A percentile compares a stretch with the other conserved stretches of the same genome.
Conservation (phyloP, 306 rosid genomes). For the Nissolia schottii region DNA sequence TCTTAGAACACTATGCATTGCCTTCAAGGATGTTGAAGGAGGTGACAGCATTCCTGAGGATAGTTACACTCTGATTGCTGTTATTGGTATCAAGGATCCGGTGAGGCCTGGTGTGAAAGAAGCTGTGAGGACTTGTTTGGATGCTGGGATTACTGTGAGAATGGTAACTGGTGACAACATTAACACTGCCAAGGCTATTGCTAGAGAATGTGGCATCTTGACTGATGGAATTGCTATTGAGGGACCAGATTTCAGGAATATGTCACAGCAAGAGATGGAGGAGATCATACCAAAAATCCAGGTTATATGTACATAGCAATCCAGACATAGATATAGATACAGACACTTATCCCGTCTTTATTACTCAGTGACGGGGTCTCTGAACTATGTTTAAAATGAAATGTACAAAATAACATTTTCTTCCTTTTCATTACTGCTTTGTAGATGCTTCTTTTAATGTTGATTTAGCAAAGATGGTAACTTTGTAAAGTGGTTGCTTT, state of each 20-base stretch:
- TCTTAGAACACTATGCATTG: slow-evolving; percentile 75
- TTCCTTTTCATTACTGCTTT: neutral
- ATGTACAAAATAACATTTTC: too few species aligned
- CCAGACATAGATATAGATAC: too few species aligned
- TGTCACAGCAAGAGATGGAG: slow-evolving; percentile 49
- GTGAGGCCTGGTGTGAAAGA: slow-evolving; percentile 80
- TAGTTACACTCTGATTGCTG: slow-evolving; percentile 52
- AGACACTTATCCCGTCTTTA: too few species aligned
- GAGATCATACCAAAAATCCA: slow-evolving; percentile 77
- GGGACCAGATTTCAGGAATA: slow-evolving; percentile 75
- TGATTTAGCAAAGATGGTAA: neutral
- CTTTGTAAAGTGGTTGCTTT: neutral
- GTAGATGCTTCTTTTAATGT: neutral
- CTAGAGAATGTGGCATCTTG: slow-evolving; percentile 88
- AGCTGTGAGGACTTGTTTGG: slow-evolving; percentile 74
- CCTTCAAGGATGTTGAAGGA: slow-evolving; percentile 53
- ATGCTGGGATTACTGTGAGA: slow-evolving; percentile 71
- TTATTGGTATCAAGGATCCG: slow-evolving; percentile 91
- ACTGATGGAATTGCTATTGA: slow-evolving; percentile 87
- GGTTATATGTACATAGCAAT: too few species aligned
- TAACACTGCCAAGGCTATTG: slow-evolving; percentile 91
- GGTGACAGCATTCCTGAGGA: slow-evolving; percentile 49
- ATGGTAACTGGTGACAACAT: slow-evolving; percentile 98
- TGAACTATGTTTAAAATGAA: too few species aligned
- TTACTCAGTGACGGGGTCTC: too few species aligned